These are phyloP conservation scores for Coemansia sp. DNA, from an alignment of 192 early-diverging fungal species.

Conservation along the genomic window DNA sequence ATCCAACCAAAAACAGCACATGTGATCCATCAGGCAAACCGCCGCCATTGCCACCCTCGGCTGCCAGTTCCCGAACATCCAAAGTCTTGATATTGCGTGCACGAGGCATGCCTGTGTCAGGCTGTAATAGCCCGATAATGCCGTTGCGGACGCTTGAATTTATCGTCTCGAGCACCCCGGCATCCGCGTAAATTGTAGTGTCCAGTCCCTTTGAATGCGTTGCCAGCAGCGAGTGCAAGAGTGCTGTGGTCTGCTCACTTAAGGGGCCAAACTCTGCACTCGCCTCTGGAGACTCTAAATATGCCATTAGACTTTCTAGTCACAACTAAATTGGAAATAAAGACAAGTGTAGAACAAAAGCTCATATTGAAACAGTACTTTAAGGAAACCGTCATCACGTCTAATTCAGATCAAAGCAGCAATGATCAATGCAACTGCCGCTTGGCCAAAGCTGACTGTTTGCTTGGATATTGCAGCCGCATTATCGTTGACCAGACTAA, in stretches of 20 bases:
- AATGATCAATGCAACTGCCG: conserved; percentile 1
- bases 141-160: conserved; percentile 18
- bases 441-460: background rate
- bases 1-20: conserved; percentile 33
- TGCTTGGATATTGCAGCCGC: conserved; percentile 5
- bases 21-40: conserved; percentile 29
- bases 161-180: conserved; percentile 25
- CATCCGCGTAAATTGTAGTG: conserved; percentile 49
- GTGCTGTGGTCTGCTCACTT: conserved; percentile 10
- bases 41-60: background rate
- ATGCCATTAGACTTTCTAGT: background rate
- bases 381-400: background rate
- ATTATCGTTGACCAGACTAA: conserved; percentile 31
- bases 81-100: conserved; percentile 29
- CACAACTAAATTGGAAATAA: background rate
- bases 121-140: conserved; percentile 23
- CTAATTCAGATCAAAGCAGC: background rate
- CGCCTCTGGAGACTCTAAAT: background rate
- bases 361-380: background rate
- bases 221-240: conserved; percentile 14
- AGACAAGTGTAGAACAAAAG: background rate
- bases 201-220: conserved; percentile 31
- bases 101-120: background rate
- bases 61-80: background rate
- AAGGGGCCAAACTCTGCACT: conserved; percentile 1